Conservation (phyloP, 768 basidiomycete species). For the Tricholoma sp. region DNA sequence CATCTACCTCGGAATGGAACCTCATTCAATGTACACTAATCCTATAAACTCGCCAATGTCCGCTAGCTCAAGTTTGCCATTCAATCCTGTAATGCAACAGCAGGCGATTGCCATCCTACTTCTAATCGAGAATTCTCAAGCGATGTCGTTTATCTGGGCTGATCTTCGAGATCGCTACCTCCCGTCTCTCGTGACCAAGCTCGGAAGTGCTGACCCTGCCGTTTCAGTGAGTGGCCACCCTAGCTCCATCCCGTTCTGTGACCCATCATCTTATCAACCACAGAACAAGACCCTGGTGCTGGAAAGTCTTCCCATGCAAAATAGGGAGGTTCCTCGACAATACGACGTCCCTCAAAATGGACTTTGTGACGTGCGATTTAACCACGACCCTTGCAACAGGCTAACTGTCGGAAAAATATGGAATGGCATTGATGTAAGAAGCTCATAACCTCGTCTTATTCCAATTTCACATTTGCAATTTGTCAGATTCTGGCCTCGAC, state of each 20-base stretch:
- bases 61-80: conserved; percentile 10
- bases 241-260: neutral
- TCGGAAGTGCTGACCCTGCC: conserved; percentile 33
- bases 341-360: conserved; percentile 34
- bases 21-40: conserved; percentile 6
- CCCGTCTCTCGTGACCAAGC: conserved; percentile 33
- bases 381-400: conserved; percentile 35
- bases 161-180: conserved; percentile 46
- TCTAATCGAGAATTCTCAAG: conserved; percentile 52
- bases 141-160: conserved; percentile 40
- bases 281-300: conserved; percentile 40
- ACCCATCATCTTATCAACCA: conserved; percentile 12
- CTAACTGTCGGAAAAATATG: conserved; percentile 40
- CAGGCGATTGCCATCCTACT: conserved; percentile 38
- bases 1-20: conserved; percentile 2
- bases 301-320: conserved; percentile 37
- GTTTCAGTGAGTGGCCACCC: conserved; percentile 32
- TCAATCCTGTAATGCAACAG: conserved; percentile 19
- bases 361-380: conserved; percentile 38
- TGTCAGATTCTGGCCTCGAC: conserved; percentile 30
- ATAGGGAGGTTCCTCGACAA: conserved; percentile 31
- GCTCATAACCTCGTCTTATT: neutral
- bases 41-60: conserved; percentile 2
- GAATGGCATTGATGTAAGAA: conserved; percentile 40
- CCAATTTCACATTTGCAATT: conserved; percentile 6